Evolutionary conservation across 2,329 filamentous ascomycete genomes (phyloP).

Genomic region (Xylariaceae sp.): DNA sequence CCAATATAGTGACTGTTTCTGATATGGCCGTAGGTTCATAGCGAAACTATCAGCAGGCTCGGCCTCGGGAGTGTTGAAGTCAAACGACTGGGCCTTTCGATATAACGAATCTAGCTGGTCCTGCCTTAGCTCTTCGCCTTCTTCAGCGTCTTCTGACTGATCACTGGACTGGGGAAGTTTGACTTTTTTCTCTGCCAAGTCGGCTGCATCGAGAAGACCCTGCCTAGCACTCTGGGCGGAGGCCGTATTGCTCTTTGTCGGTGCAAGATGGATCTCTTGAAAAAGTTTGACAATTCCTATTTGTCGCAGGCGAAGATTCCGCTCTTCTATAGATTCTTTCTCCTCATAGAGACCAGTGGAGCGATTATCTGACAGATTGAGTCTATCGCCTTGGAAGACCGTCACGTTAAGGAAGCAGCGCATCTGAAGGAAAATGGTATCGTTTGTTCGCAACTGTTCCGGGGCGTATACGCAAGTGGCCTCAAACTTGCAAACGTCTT

Average conservation of each 20-base stretch:
- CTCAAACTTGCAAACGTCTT: constrained; percentile 81
- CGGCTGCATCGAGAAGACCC: constrained; percentile 78
- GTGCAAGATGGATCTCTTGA: constrained; percentile 78
- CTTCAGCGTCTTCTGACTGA: constrained; percentile 63
- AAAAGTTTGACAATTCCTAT: constrained; percentile 84
- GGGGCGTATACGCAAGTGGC: constrained; percentile 85
- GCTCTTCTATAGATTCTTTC: constrained; percentile 80
- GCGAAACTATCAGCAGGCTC: constrained; percentile 77
- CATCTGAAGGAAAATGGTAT: constrained; percentile 89
- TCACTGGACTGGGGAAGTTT: constrained; percentile 42
- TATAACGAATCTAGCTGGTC: constrained; percentile 92
- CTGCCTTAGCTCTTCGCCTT: constrained; percentile 87
- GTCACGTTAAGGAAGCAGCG: constrained; percentile 67
- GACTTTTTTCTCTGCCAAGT: constrained; percentile 73
- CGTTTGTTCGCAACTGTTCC: constrained; percentile 78
- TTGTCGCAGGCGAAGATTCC: constrained; percentile 74
- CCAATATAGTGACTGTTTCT: constrained; percentile 93
- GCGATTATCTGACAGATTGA: constrained; percentile 63
- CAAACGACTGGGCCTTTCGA: constrained; percentile 92
- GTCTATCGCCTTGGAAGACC: constrained; percentile 62
- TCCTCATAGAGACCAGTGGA: constrained; percentile 72
- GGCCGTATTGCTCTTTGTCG: constrained; percentile 65
- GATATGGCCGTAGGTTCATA: constrained; percentile 82
- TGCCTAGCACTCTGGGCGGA: constrained; percentile 77
- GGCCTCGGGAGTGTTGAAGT: constrained; percentile 83